A percentile compares a stretch with the other conserved stretches of the same genome.
Conservation (phyloP, 1,139 yeast species). For the Pichia sp. region DNA sequence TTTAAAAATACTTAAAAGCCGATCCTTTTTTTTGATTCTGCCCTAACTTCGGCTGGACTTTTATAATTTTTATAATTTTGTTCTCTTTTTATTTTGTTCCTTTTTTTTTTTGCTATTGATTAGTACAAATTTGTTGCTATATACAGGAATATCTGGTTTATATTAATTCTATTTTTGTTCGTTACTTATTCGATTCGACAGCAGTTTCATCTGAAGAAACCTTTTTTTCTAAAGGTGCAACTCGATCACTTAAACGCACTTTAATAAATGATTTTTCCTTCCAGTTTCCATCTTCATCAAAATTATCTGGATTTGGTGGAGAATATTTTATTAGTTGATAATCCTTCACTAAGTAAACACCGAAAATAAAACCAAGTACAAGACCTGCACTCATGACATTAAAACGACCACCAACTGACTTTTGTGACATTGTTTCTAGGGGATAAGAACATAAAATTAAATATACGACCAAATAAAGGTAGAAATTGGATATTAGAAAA, state of each 20-base stretch:
- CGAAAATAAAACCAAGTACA: slow-evolving; percentile 24
- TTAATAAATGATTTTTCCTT: slow-evolving; percentile 27
- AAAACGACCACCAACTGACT: slow-evolving; percentile 26
- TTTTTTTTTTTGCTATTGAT: background rate
- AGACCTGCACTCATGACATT: slow-evolving; percentile 25
- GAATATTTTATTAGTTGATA: slow-evolving; percentile 28
- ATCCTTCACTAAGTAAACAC: slow-evolving; percentile 27
- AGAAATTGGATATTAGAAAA: too few relatives aligned
- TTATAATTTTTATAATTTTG: too few relatives aligned
- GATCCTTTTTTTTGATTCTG: background rate
- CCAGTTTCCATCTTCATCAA: slow-evolving; percentile 31
- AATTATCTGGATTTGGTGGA: slow-evolving; percentile 31
- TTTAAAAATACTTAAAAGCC: background rate
- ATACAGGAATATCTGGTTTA: background rate
- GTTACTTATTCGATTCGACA: too few relatives aligned
- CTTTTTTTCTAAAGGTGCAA: slow-evolving; percentile 27
- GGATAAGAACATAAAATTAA: too few relatives aligned
- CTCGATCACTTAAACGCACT: slow-evolving; percentile 23
- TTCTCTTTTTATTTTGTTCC: too few relatives aligned
- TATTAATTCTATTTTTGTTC: background rate
- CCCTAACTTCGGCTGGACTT: too few relatives aligned
- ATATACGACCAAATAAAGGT: too few relatives aligned
- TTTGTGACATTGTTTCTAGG: slow-evolving; percentile 16
- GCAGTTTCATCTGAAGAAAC: slow-evolving; percentile 15
- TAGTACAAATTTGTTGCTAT: too few relatives aligned